Evolutionary conservation across 345 rosid genomes (phyloP), one percentile per base, ranked within the genome.

Genomic region (Gossypium longicalyx): DNA sequence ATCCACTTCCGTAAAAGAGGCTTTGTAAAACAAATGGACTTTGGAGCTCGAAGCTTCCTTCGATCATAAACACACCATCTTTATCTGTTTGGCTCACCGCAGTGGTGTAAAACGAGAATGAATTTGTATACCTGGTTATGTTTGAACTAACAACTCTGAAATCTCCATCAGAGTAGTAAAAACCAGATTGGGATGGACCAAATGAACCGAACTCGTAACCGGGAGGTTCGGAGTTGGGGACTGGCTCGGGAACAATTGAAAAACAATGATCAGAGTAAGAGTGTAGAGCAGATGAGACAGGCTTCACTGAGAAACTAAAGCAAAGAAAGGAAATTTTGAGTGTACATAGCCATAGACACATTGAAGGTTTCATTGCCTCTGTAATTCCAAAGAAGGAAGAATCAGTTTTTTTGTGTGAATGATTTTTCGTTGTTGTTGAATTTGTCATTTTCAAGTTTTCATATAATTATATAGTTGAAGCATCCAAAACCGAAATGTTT

Each of bases 231-330:
- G 20, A 52, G 12, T 3, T 34, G 47, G 63, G 41, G 49, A 25
- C 27, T 43, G 83, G 68, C 67, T 70, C 84, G 8, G 80, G 81
- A 53, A 87, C 70, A 5, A 77, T 0, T 1, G 69, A 75, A 73
- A 62, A 71, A 52, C 89, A 87, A 64, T 80, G 69, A 16, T 81
- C 75, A 47, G 73, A 44, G 67, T 84, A 82, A 41, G 69, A 66
- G 38, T 2, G 5, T 44, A 19, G 3, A 19, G 17, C 29, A 22
- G 53, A 41, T 12, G 65, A 22, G 48, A 34, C 74, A 19, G 48
- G 11, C 7, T 12, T 44, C 29, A 43, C 62, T 12, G 9, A 29
- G 48, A 70, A 70, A 52, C 48, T 49, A 29, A 53, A 10, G 47
- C 5, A 52, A 15, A 52, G 73, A 52, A 70, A 70, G 74, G 47